Evolutionary conservation across 1,284 basidiomycete species (phyloP).

Genomic region (Coriolopsis trogii): DNA sequence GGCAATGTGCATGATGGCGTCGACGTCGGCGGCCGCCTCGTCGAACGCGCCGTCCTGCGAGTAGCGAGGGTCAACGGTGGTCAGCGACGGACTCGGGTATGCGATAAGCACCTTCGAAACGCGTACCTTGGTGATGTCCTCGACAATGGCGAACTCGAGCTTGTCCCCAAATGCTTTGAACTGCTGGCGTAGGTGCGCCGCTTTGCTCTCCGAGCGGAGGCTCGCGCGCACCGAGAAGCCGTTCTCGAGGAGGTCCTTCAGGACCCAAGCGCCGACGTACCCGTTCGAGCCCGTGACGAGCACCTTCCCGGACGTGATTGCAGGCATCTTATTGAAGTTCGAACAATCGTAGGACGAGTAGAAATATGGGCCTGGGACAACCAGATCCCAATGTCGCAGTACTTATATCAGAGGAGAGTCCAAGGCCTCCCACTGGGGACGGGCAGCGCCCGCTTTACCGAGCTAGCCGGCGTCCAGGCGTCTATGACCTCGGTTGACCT

Average conservation of each 20-base stretch:
- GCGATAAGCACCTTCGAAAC: too few relatives aligned
- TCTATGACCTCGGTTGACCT: too few relatives aligned
- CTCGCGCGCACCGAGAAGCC: conserved; percentile 43
- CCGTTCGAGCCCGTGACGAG: conserved; percentile 12
- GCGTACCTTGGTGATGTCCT: conserved; percentile 23
- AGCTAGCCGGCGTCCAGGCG: too few relatives aligned
- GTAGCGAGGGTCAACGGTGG: too few relatives aligned
- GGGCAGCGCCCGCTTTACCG: too few relatives aligned
- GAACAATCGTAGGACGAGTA: too few relatives aligned
- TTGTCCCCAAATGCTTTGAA: conserved; percentile 47
- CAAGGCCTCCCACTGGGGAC: too few relatives aligned
- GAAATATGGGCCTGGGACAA: too few relatives aligned
- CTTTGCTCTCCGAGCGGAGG: conserved; percentile 1
- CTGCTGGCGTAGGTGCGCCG: conserved; percentile 43
- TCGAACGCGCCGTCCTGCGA: conserved; percentile 40
- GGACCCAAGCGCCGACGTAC: conserved; percentile 33
- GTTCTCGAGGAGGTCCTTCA: conserved; percentile 28
- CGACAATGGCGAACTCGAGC: conserved; percentile 48
- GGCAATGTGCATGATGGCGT: conserved; percentile 46
- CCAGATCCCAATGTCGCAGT: too few relatives aligned
- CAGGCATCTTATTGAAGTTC: too few relatives aligned
- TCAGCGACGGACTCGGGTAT: too few relatives aligned
- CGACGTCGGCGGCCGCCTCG: conserved; percentile 43
- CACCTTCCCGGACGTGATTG: conserved; percentile 1
- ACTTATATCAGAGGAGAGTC: too few relatives aligned